phyloP scores from a whole-genome alignment of 352 stramenopile genomes.

The Pseudoperonospora humuli region DNA sequence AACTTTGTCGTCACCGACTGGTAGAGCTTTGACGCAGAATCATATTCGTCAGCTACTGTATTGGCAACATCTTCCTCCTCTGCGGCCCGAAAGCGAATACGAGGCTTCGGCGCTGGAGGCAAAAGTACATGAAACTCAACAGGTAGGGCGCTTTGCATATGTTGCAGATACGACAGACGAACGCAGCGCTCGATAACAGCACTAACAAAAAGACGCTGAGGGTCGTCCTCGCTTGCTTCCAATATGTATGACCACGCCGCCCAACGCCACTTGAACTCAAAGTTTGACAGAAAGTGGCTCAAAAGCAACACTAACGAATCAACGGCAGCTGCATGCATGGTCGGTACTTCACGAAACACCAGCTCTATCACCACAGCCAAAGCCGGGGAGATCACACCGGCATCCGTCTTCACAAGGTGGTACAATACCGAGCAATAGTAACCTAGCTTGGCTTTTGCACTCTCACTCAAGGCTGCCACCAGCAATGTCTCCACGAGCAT shows the following conservation, averaged over 20 bases:
- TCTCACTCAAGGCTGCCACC: constrained; percentile 46
- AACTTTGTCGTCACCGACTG: constrained; percentile 53
- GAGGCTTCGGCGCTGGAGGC: constrained; percentile 58
- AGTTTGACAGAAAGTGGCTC: constrained; percentile 83
- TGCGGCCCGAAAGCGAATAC: constrained; percentile 45
- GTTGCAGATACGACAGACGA: constrained; percentile 74
- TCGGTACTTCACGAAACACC: constrained; percentile 73
- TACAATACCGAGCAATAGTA: constrained; percentile 72
- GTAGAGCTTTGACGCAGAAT: constrained; percentile 40
- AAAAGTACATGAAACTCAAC: constrained; percentile 72
- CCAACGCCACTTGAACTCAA: constrained; percentile 85
- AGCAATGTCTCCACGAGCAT: constrained; percentile 70
- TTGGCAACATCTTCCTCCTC: constrained; percentile 15
- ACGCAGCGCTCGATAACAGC: constrained; percentile 80
- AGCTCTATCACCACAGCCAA: constrained; percentile 79
- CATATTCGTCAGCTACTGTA: constrained; percentile 2
- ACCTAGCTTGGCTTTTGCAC: constrained; percentile 32
- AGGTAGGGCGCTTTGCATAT: constrained; percentile 73
- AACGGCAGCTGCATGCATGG: constrained; percentile 49
- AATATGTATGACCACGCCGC: constrained; percentile 69
- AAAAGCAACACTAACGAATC: constrained; percentile 75
- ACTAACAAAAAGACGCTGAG: constrained; percentile 79
- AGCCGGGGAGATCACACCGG: constrained; percentile 50
- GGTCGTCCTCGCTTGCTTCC: constrained; percentile 68
- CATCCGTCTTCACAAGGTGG: constrained; percentile 72